Conservation (phyloP, 78 protist species). For the Cavenderia fasciculata region DNA sequence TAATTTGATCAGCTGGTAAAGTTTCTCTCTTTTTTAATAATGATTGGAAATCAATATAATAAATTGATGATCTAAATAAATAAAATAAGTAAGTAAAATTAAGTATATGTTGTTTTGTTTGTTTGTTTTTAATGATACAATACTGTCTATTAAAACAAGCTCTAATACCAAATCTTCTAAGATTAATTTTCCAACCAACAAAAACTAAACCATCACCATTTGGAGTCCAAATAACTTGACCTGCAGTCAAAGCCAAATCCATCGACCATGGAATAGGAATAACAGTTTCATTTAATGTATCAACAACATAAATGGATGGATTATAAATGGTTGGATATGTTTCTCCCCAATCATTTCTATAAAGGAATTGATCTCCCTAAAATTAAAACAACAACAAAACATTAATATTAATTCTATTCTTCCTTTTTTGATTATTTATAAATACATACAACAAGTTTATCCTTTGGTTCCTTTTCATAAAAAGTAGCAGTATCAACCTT, state of each 20-base stretch:
- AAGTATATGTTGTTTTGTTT: no score
- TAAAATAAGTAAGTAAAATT: not conserved
- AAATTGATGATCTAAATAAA: constrained; percentile 10
- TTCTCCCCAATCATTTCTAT: constrained; percentile 55
- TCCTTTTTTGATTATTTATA: no score
- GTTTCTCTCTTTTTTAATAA: constrained; percentile 1
- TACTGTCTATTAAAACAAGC: constrained; percentile 33
- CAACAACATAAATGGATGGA: constrained; percentile 45
- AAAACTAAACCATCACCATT: constrained; percentile 31
- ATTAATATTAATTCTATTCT: no score
- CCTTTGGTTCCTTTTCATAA: constrained; percentile 32
- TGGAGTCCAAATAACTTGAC: constrained; percentile 30
- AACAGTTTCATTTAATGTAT: constrained; percentile 11
- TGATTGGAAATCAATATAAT: constrained; percentile 4
- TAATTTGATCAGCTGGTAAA: not conserved
- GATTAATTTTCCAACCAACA: constrained; percentile 32
- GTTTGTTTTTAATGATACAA: no score
- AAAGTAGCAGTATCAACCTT: not conserved
- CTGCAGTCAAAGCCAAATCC: constrained; percentile 5
- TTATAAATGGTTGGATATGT: constrained; percentile 2
- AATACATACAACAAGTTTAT: constrained; percentile 25
- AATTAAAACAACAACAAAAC: no score
- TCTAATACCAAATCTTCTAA: constrained; percentile 44
- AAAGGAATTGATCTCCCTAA: constrained; percentile 13
- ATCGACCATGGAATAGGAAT: constrained; percentile 24